Evolutionary conservation across 2,329 filamentous ascomycete species (phyloP), one percentile per base, ranked within the genome.

Genomic region (Pezicula carpinea): DNA sequence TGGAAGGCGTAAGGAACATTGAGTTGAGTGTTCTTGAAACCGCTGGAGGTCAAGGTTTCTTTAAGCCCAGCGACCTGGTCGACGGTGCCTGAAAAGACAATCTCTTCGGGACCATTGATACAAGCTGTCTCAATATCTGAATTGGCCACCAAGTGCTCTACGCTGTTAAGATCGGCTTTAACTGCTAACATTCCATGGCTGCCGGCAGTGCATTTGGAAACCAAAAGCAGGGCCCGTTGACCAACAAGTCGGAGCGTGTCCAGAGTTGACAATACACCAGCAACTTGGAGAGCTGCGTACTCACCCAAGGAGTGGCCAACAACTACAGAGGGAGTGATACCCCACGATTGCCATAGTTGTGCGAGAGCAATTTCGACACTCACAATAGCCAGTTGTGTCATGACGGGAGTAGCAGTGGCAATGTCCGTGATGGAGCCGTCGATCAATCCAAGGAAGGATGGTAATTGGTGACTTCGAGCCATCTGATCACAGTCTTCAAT

Each of bases 221-320:
- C 38, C n/a, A 40, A 22, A 21, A 53, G 44, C 34, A 53, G 69
- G 14, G 86, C 85, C 53, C 87, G 78, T 44, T 71, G 65, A 33
- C 86, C 86, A 17, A 90, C 84, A 1, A 91, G 72, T 53, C 82
- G 83, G 46, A 92, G 77, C 59, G 85, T 80, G 61, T 89, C 85
- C 55, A 79, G 79, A 17, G 79, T 81, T 15, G 83, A 86, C 23
- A 89, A 70, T 14, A 89, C 83, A 42, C 84, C 85, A 44, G 85
- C 82, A 34, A 82, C 74, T 57, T 86, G 76, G 10, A 89, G 76
- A 34, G 85, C 85, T 32, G 85, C 83, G 57, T 88, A 89, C 64
- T 89, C 85, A 44, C 85, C 85, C 22, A 89, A 69, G 56, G 82
- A 87, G 64, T 81, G 79, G 15, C 79, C 79, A 13, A 81, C 62